Percentiles rank a stretch among this genome's conserved stretches.
These are phyloP conservation scores for Candida gorgasii DNA, from an alignment of 805 yeast species.

Conservation along the genomic window DNA sequence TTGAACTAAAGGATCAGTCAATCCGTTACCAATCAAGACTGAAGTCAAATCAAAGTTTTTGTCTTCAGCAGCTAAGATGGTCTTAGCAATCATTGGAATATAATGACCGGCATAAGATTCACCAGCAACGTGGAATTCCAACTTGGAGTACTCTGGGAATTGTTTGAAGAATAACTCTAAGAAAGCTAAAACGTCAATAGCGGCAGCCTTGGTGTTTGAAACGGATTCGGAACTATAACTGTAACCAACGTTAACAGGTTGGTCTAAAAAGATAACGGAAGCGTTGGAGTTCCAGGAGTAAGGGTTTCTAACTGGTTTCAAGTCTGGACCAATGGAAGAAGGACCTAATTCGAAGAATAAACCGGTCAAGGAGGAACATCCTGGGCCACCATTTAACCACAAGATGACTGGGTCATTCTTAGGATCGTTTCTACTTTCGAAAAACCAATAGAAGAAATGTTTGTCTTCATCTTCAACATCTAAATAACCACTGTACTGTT, in stretches of 20 bases:
- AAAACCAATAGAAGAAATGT: conserved; percentile 48
- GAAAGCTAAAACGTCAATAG: conserved; percentile 36
- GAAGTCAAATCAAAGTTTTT: conserved; percentile 61
- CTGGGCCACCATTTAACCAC: conserved; percentile 41
- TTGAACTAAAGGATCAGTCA: conserved; percentile 82
- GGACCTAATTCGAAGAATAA: conserved; percentile 38
- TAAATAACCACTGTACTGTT: conserved; percentile 83
- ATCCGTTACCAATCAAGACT: conserved; percentile 88
- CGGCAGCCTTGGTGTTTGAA: conserved; percentile 33
- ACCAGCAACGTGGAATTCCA: conserved; percentile 40
- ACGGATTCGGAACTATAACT: conserved; percentile 34
- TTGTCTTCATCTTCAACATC: conserved; percentile 76
- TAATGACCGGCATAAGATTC: conserved; percentile 51
- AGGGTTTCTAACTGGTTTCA: conserved; percentile 32
- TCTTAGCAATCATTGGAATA: conserved; percentile 46
- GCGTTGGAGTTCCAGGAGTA: conserved; percentile 35
- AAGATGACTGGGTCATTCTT: conserved; percentile 34
- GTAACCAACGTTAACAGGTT: conserved; percentile 37
- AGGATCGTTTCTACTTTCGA: conserved; percentile 47
- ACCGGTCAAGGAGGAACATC: conserved; percentile 37
- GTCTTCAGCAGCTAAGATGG: conserved; percentile 41
- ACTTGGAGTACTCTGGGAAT: conserved; percentile 31
- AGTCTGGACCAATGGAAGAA: conserved; percentile 26
- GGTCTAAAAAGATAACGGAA: conserved; percentile 43
- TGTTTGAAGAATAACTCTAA: conserved; percentile 38